Evolutionary conservation across 2,329 filamentous ascomycete genomes (phyloP).

Genomic region (Pseudocercospora pini-densiflorae): DNA sequence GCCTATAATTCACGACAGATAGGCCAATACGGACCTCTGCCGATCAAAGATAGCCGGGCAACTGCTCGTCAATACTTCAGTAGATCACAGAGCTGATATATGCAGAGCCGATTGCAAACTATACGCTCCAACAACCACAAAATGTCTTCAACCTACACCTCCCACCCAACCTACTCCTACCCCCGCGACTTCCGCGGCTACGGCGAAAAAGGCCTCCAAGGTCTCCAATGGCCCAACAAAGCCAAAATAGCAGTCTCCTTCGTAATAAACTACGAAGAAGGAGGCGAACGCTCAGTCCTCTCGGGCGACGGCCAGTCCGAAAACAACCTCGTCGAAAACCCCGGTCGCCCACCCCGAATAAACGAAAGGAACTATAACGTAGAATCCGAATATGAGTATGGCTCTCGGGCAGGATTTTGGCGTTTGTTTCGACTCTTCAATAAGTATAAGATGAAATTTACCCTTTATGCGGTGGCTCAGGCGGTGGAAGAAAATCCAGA

Average conservation of each 20-base stretch:
- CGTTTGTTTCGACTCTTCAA: constrained; percentile 56
- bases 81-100: no score
- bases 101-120: no score
- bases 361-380: constrained; percentile 49
- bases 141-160: constrained; percentile 28
- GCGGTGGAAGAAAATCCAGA: constrained; percentile 55
- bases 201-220: constrained; percentile 30
- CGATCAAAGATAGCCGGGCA: no score
- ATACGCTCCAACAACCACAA: no score
- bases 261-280: constrained; percentile 55
- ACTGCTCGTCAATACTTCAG: no score
- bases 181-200: constrained; percentile 36
- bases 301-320: constrained; percentile 47
- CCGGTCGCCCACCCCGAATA: constrained; percentile 24
- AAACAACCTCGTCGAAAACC: constrained; percentile 45
- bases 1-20: no score
- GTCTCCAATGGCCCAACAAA: constrained; percentile 47
- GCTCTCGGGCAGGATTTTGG: constrained; percentile 56
- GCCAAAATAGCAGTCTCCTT: constrained; percentile 54
- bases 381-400: constrained; percentile 59
- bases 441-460: constrained; percentile 55
- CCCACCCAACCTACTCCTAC: constrained; percentile 28
- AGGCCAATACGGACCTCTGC: no score
- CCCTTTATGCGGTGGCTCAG: constrained; percentile 56
- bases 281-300: constrained; percentile 47